Percentiles rank a stretch among this genome's conserved stretches.
Conservation (phyloP, 164 flowering plant genomes). For the Tetrastigma voinierianum region DNA sequence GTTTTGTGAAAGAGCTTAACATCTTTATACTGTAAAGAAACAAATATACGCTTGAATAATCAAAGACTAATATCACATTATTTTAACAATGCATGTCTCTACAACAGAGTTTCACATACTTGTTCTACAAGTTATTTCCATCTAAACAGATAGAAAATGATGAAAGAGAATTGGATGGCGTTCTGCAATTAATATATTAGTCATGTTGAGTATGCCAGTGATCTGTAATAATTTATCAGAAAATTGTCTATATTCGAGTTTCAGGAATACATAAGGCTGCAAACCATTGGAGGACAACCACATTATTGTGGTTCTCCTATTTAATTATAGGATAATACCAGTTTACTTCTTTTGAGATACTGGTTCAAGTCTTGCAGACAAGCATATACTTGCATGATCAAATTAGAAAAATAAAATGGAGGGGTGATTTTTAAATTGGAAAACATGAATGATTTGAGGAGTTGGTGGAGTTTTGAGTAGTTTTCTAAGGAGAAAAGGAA, state of each 20-base stretch:
- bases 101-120: no score
- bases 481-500: slow-evolving; percentile 16
- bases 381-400: background rate
- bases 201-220: background rate
- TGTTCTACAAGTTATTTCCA: background rate
- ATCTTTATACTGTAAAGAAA: no score
- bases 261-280: slow-evolving; percentile 4
- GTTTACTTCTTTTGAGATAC: slow-evolving; percentile 3
- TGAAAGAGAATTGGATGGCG: background rate
- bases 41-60: no score
- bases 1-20: no score
- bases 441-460: background rate
- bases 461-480: slow-evolving; percentile 12
- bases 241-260: slow-evolving; percentile 15
- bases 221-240: slow-evolving; percentile 7
- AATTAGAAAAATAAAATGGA: background rate
- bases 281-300: slow-evolving; percentile 15
- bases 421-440: background rate
- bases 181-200: slow-evolving; percentile 1
- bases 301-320: slow-evolving; percentile 35
- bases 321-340: slow-evolving; percentile 8
- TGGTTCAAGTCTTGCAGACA: background rate
- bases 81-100: no score
- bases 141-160: background rate
- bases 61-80: no score